Conservation (phyloP, 2,329 filamentous ascomycete genomes). For the Gnomoniopsis sp. region DNA sequence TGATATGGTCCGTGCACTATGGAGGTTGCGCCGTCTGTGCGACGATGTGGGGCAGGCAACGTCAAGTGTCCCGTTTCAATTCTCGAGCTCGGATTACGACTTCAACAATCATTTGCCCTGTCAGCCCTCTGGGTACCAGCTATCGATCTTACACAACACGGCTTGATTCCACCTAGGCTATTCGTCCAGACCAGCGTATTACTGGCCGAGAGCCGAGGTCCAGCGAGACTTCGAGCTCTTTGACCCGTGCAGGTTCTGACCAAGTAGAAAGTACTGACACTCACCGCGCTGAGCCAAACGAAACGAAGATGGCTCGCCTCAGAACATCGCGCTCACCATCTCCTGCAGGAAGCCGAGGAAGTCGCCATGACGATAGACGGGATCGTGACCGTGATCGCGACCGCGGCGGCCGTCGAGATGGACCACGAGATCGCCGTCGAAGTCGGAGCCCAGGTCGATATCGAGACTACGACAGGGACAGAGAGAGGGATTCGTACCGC, state of each 20-base stretch:
- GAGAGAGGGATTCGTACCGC: slow-evolving; percentile 50
- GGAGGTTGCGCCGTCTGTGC: too few species aligned
- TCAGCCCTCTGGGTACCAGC: neutral
- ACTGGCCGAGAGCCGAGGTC: neutral
- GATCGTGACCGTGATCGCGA: slow-evolving; percentile 32
- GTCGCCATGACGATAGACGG: slow-evolving; percentile 50
- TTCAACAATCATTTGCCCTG: neutral
- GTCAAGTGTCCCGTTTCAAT: too few species aligned
- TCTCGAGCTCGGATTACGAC: too few species aligned
- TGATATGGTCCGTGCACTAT: too few species aligned
- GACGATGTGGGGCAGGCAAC: too few species aligned
- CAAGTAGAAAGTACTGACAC: slow-evolving; percentile 24
- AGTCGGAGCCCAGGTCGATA: slow-evolving; percentile 59
- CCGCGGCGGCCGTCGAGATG: slow-evolving; percentile 40
- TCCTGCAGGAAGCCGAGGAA: slow-evolving; percentile 73
- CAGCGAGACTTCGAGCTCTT: slow-evolving; percentile 12
- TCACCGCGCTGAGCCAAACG: slow-evolving; percentile 30
- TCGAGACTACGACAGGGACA: slow-evolving; percentile 50
- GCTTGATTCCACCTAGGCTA: neutral
- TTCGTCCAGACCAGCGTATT: neutral
- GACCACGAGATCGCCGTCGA: slow-evolving; percentile 51
- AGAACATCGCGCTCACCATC: slow-evolving; percentile 82
- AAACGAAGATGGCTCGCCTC: slow-evolving; percentile 55
- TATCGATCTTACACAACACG: neutral
- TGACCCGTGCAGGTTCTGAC: slow-evolving; percentile 14